Conservation (phyloP, 345 rosid genomes). For the Excoecaria cochinchinensis region DNA sequence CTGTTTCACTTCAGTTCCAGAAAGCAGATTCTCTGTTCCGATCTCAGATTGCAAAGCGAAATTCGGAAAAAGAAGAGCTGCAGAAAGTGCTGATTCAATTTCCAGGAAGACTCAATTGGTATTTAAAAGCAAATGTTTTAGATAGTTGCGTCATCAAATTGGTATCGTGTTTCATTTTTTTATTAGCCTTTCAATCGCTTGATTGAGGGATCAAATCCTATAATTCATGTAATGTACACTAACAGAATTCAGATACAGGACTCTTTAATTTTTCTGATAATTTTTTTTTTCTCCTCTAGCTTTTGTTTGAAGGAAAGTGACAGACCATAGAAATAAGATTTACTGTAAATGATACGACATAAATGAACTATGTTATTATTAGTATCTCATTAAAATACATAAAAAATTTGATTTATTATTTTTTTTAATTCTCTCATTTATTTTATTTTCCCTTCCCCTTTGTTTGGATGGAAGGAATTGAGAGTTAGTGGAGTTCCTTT, state of each 20-base stretch:
- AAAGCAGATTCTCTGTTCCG: neutral
- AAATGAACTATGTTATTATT: no score
- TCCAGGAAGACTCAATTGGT: constrained; percentile 22
- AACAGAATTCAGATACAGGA: neutral
- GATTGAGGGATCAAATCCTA: neutral
- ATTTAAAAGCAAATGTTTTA: constrained; percentile 16
- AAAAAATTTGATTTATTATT: no score
- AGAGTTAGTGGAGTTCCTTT: no score
- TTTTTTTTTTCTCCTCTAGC: no score
- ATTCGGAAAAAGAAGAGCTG: constrained; percentile 24
- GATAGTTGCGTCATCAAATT: constrained; percentile 14
- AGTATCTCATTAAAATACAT: no score
- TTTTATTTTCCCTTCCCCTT: no score
- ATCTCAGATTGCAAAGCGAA: constrained; percentile 6
- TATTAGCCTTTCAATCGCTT: no score
- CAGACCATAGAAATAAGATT: no score
- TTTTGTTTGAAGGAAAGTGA: no score
- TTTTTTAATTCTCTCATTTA: no score
- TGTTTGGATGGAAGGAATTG: no score
- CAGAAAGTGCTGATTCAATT: neutral
- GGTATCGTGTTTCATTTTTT: neutral
- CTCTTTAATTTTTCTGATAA: neutral
- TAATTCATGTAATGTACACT: neutral
- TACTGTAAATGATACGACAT: no score
- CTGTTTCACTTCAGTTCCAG: neutral